Base-by-base conservation (phyloP, 1,284 basidiomycete genomes). In the Phellopilus nigrolimitatus region DNA sequence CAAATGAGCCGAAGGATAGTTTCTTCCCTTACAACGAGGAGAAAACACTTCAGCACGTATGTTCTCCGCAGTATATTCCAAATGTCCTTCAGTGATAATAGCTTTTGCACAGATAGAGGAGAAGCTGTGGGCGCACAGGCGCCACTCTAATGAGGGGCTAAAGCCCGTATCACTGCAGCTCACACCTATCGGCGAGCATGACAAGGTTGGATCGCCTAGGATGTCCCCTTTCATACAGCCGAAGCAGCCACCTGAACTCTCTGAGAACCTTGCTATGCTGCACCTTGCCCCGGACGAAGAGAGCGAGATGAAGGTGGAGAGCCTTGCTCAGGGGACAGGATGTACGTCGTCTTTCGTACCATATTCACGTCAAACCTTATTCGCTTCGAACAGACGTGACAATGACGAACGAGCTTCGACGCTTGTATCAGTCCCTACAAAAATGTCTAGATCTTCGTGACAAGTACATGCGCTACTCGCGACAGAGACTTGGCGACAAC, bases 401-500 rank as follows among this genome's bases (percentile, higher is more conserved):
- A 31, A 61, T 82, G 38, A 71, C 70, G 4, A 66, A 73, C 0
- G 85, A 88, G 63, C 75, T 80, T 53, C 59, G 67, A 3, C 66
- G 71, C 12, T 71, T 85, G 15, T 77, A 84, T 47, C 75, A 82
- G 60, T 68, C 76, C 4, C 71, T 97, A 63, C 81, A 88, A 56
- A 79, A 75, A 62, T 95, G 92, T 62, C 79, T 97, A 43, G 80
- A 88, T 53, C 73, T 97, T 17, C 85, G 94, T 19, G 93, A 97
- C 72, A 97, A 95, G 68, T 97, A 97, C 70, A 91, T 95, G 71
- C 60, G 73, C 10, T 78, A 80, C 49, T 95, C 93, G 0, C 78
- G 84, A 6, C 94, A 97, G 66, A 79, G 88, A 49, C 77, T 95
- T 1, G 92, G 93, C 3, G 95, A 97, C 68, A 89, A 97, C 66